Evolutionary conservation across 805 yeast genomes (phyloP), one percentile per base, ranked within the genome.

Genomic region (Komagataella pseudopastoris): DNA sequence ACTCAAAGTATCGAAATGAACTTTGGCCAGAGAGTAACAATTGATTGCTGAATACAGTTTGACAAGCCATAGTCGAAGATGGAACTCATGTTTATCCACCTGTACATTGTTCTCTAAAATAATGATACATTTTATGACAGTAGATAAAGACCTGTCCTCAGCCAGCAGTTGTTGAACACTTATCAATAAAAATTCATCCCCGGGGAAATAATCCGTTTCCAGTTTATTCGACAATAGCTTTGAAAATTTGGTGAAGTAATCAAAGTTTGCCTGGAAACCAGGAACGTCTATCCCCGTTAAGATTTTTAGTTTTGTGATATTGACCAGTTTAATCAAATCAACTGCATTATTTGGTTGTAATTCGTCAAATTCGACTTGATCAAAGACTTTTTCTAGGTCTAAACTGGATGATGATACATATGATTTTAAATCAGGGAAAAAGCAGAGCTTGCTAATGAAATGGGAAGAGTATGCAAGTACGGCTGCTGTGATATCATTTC

Each of bases 81-180:
- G 82, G 60, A 81, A 87, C 60, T 90, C 90, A 55, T 82, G 79
- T n/a, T 75, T 75, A 61, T 89, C 96, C 6, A 66, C 61, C 6
- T 58, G 48, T 10, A 75, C 67, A 2, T 82, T 77, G 16, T 71
- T 63, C 59, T 85, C 88, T n/a, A 90, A 66, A 4, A 85, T 63
- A 1, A 76, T 58, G 7, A 83, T 68, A 6, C 78, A 69, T 23
- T 71, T 70, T 6, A 74, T 51, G 30, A 48, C 43, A 48, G 50
- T n/a, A 17, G 51, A 7, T 18, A n/a, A 22, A 16, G 46, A 59
- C n/a, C 6, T 30, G 14, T 30, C 39, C 49, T 17, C 52, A 2
- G 56, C 56, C 43, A 65, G 61, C 14, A 67, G 51, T 1, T 65
- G 63, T 59, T 74, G 65, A 0, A 81, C 72, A 1, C 82, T 76